Evolutionary conservation across 176 grass and related monocot genomes (phyloP).

Genomic region (Triticum timopheevii): DNA sequence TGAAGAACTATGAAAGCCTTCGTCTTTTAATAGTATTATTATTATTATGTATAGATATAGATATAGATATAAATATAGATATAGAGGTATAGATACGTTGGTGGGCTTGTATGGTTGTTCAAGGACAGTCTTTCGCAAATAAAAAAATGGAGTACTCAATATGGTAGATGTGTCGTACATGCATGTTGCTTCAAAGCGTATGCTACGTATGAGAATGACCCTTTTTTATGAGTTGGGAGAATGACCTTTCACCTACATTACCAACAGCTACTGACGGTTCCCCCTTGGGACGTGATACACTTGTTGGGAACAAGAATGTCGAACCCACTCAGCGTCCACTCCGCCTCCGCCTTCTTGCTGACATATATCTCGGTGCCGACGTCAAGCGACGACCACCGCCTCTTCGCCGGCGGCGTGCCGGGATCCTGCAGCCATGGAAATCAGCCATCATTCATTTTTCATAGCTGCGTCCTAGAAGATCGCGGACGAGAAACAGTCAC

Average conservation of each 20-base stretch:
- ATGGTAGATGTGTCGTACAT: too few relatives aligned
- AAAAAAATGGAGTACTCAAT: too few relatives aligned
- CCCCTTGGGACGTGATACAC: background rate
- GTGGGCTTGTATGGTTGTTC: too few relatives aligned
- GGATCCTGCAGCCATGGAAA: constrained; percentile 42
- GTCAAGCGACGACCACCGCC: constrained; percentile 80
- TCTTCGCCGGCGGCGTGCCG: constrained; percentile 46
- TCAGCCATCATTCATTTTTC: background rate
- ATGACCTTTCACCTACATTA: background rate
- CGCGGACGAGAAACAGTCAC: background rate
- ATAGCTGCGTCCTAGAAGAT: background rate
- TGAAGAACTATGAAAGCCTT: too few relatives aligned
- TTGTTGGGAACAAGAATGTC: constrained; percentile 69
- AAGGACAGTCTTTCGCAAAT: too few relatives aligned
- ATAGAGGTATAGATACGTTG: too few relatives aligned
- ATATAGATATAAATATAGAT: too few relatives aligned
- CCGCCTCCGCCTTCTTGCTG: constrained; percentile 45
- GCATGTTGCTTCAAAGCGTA: too few relatives aligned
- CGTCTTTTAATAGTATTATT: too few relatives aligned
- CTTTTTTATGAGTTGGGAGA: background rate
- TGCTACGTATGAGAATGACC: background rate
- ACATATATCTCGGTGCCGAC: constrained; percentile 86
- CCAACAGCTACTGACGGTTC: background rate
- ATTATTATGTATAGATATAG: too few relatives aligned
- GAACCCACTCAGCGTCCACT: constrained; percentile 79